Evolutionary conservation across 345 rosid species (phyloP), one percentile per base, ranked within the genome.

Genomic region (Euphorbia lathyris): DNA sequence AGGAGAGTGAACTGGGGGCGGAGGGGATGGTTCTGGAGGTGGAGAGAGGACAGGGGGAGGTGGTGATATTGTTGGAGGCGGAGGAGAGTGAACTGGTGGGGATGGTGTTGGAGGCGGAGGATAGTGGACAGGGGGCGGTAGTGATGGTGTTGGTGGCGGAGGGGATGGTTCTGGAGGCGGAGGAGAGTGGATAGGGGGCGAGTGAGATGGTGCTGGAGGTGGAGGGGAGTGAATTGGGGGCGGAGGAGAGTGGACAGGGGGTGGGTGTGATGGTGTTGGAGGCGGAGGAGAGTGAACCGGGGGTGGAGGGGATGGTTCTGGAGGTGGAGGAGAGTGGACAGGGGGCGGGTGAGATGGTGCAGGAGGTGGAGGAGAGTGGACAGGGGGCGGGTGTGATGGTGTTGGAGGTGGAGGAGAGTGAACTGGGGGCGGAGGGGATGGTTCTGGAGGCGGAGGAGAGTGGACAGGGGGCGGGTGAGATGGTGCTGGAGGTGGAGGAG

Each of bases 71-170:
- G 67, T 70, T 9, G 81, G 79, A 5, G 83, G 76, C 0, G 67
- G 74, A 1, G 74, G 77, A 0, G 84, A 73, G 3, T 71, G 62
- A 13, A 68, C 69, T 2, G 80, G 83, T 0, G 79, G 71, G 0
- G 81, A 36, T 11, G 0, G 10, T 19, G n/a, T 2, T 14, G 30
- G 23, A 20, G 58, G 45, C 25, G 38, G 50, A 73, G 73, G 67
- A 25, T 59, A 66, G 10, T 51, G 29, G 1, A 23, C 22, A 11
- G 22, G 71, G 0, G 81, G 78, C 6, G 77, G 51, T 2, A 70
- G 70, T 0, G 70, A 67, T 2, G 27, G 63, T 0, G 48, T n/a
- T 5, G 27, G 43, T 0, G 32, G 4, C 1, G 79, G 65, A n/a
- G 70, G 57, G 40, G 77, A 66, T 0, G 66, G 72, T 0, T 74